Conservation (phyloP, 2,329 filamentous ascomycete genomes). For the Ceratocystis variospora region DNA sequence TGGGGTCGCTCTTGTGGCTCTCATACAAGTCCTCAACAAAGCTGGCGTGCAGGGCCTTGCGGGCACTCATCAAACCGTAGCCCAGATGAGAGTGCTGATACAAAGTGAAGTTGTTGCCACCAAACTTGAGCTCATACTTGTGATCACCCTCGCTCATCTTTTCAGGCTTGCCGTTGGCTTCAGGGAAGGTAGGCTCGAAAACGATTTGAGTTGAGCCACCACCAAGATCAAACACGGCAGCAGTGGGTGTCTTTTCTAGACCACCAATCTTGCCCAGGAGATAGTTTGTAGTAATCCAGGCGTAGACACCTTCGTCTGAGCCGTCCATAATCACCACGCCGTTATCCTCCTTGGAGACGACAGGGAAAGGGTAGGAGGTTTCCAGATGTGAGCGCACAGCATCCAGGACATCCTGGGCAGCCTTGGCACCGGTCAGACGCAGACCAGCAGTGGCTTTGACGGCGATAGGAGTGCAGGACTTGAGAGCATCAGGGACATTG, state of each 20-base stretch:
- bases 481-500: slow-evolving; percentile 74
- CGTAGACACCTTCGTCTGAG: slow-evolving; percentile 91
- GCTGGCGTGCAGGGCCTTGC: slow-evolving; percentile 66
- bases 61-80: slow-evolving; percentile 90
- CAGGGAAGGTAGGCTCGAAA: slow-evolving; percentile 83
- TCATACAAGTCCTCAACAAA: slow-evolving; percentile 60
- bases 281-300: slow-evolving; percentile 99
- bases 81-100: slow-evolving; percentile 98
- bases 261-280: slow-evolving; percentile 94
- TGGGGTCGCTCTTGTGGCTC: slow-evolving; percentile 42
- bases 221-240: slow-evolving; percentile 89
- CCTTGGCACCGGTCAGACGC: slow-evolving; percentile 67
- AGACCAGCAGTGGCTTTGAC: slow-evolving; percentile 95
- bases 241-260: slow-evolving; percentile 77
- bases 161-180: slow-evolving; percentile 61
- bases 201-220: slow-evolving; percentile 98
- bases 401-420: slow-evolving; percentile 69
- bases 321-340: slow-evolving; percentile 97
- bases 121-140: slow-evolving; percentile 85
- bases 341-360: slow-evolving; percentile 69
- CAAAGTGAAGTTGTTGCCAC: slow-evolving; percentile 76
- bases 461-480: slow-evolving; percentile 85
- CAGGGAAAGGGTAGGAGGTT: slow-evolving; percentile 83
- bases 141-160: slow-evolving; percentile 81
- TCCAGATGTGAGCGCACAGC: slow-evolving; percentile 76